Percentiles rank a stretch among this genome's conserved stretches.
Evolutionary conservation across 2,329 filamentous ascomycete species (phyloP).

Genomic region (Pseudogymnoascus sp.): DNA sequence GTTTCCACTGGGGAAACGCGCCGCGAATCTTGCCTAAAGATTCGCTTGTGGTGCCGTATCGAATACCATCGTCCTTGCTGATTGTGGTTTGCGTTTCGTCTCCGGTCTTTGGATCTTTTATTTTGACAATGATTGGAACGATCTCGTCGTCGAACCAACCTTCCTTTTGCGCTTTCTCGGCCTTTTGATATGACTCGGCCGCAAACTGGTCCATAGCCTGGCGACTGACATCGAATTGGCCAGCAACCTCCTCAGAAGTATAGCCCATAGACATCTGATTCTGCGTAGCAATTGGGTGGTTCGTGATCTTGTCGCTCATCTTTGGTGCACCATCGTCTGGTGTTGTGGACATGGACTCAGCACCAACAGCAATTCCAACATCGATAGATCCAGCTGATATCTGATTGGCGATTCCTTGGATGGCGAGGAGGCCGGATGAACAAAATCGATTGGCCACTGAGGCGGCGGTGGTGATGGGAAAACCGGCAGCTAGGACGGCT

Average conservation of each 20-base stretch:
- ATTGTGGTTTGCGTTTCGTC: slow-evolving; percentile 76
- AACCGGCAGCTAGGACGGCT: slow-evolving; percentile 79
- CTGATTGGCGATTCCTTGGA: slow-evolving; percentile 86
- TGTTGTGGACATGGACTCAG: slow-evolving; percentile 84
- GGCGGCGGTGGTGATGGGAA: slow-evolving; percentile 73
- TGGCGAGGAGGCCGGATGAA: slow-evolving; percentile 84
- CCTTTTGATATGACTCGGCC: slow-evolving; percentile 80
- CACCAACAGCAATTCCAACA: slow-evolving; percentile 85
- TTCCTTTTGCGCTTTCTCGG: slow-evolving; percentile 69
- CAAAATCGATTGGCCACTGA: slow-evolving; percentile 88
- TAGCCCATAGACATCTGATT: slow-evolving; percentile 96
- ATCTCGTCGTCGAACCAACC: slow-evolving; percentile 91
- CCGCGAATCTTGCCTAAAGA: slow-evolving; percentile 81
- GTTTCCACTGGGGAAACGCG: slow-evolving; percentile 83
- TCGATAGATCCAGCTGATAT: slow-evolving; percentile 90
- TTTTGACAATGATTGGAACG: slow-evolving; percentile 71
- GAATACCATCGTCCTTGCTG: slow-evolving; percentile 74
- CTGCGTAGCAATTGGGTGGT: slow-evolving; percentile 71
- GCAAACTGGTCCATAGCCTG: slow-evolving; percentile 79
- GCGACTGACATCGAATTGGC: slow-evolving; percentile 66
- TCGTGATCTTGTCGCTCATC: slow-evolving; percentile 77
- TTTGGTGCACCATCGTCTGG: slow-evolving; percentile 76
- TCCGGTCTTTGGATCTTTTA: slow-evolving; percentile 76
- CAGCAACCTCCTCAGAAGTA: slow-evolving; percentile 87
- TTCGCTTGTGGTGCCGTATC: slow-evolving; percentile 75